Base-by-base conservation (phyloP, 2,329 filamentous ascomycete species). In the Capronia americana region DNA sequence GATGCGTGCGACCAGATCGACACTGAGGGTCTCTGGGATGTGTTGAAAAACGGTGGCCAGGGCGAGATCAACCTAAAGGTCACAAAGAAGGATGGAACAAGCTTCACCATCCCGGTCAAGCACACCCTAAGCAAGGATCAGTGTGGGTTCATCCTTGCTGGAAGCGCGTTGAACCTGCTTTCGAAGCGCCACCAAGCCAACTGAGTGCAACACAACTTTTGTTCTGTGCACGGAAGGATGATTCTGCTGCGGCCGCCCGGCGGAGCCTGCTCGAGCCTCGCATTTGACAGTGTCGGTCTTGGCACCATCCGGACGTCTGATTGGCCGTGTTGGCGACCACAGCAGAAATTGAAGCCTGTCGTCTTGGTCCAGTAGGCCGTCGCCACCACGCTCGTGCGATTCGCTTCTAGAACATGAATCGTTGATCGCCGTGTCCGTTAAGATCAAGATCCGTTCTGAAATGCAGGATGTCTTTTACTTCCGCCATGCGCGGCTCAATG, bases 121-220 rank as follows among this genome's bases (percentile, higher is more conserved):
- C 94, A 97, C 77, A 92, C 92, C 12, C 85, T 99, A 68, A 96
- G 88, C 76, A 86, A 90, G 81, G 95, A 97, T 77, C 95, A 99
- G 84, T 92, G 92, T 68, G 88, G 86, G 0, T 99, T 98, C 76
- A 92, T 99, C 70, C 83, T 99, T 58, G 95, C 95, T 0, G 95
- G 95, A 2, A 97, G 92, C 78, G 95, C 95, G 50, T 79, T 99
- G 80, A 99, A 99, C 80, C 77, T 98, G 78, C 80, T 99, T 74
- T 91, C 93, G 54, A 83, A 83, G 75, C 65, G 63, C 26, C 59
- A 67, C 44, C 51, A 66, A 32, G 6, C 55, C 7, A 61, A 66
- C 12, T 70, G 58, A 70, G 59, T 64, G 32, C 34, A 48, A 56
- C 57, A 12, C 28, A 11, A 20, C 23, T 11, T 53, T 58, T 30